These are phyloP conservation scores for Forsythia viridissima DNA, from an alignment of 257 asterid species.

Conservation along the genomic window DNA sequence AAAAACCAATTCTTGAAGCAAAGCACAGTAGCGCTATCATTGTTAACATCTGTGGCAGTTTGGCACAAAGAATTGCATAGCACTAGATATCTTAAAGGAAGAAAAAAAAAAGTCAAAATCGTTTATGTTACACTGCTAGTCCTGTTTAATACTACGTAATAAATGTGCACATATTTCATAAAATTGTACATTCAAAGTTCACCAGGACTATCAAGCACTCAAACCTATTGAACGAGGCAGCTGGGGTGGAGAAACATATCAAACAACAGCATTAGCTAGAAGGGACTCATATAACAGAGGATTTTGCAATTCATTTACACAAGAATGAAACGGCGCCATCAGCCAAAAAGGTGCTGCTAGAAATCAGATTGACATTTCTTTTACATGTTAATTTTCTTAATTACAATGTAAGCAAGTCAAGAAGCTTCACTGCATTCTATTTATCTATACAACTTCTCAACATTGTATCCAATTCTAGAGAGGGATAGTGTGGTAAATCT, in stretches of 20 bases:
- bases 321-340: constrained; percentile 10
- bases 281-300: too few species aligned
- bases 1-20: background rate
- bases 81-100: background rate
- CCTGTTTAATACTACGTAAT: background rate
- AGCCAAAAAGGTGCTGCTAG: constrained; percentile 28
- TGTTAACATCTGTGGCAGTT: too few species aligned
- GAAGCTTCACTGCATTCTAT: background rate
- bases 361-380: background rate
- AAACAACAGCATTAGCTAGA: background rate
- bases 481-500: background rate
- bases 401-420: background rate
- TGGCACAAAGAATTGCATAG: background rate
- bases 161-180: background rate
- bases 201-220: background rate
- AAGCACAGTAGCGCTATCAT: too few species aligned
- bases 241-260: background rate
- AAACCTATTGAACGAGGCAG: background rate
- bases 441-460: constrained; percentile 8
- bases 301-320: constrained; percentile 22
- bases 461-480: constrained; percentile 12
- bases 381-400: background rate
- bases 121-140: background rate
- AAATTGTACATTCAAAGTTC: background rate
- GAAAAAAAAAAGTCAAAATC: background rate